Base-by-base conservation (phyloP, 495 filamentous ascomycete genomes). In the Clavariopsis aquatica region DNA sequence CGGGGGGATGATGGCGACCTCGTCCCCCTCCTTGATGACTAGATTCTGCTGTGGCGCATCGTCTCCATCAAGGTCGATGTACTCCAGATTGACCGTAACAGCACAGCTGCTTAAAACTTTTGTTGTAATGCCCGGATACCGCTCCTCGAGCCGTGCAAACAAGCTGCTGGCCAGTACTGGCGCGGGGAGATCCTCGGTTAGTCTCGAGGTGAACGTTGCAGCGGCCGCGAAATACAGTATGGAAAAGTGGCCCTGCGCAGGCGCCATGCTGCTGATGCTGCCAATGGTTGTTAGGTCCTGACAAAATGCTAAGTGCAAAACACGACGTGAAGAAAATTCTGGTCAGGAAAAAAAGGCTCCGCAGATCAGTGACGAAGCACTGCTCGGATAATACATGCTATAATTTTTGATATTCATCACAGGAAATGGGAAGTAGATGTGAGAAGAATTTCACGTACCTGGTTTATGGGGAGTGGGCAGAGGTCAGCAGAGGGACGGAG, bases 1-100 rank as follows among this genome's bases (percentile, higher is more conserved):
- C n/a, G 94, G 94, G 29, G 94, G 94, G 64, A 98, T 97, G 49
- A 98, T 87, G 12, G 89, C 95, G 49, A 98, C 91, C 76, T 98
- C 94, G 69, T 94, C 90, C 19, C 92, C 93, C 22, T 81, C 84
- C 59, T 87, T 71, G 62, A 98, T 90, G 7, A 74, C 61, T 26
- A 70, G 23, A 7, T 73, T 73, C 22, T 74, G 69, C 45, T 78
- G 74, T 45, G 73, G 65, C 17, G 71, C 75, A 13, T 73, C 74
- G 28, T 75, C 77, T 26, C 76, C 75, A 5, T 76, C 76, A 26
- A 93, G 60, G 76, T 98, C 92, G 34, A 96, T 86, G 77, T 98
- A 98, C 27, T 92, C 84, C 38, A 95, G 77, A 64, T 96, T 95
- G 36, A 98, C 72, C 28, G 95, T 97, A 28, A 97, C 80, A 15